Evolutionary conservation across 768 basidiomycete species (phyloP).

Genomic region (Boletus insuetus): DNA sequence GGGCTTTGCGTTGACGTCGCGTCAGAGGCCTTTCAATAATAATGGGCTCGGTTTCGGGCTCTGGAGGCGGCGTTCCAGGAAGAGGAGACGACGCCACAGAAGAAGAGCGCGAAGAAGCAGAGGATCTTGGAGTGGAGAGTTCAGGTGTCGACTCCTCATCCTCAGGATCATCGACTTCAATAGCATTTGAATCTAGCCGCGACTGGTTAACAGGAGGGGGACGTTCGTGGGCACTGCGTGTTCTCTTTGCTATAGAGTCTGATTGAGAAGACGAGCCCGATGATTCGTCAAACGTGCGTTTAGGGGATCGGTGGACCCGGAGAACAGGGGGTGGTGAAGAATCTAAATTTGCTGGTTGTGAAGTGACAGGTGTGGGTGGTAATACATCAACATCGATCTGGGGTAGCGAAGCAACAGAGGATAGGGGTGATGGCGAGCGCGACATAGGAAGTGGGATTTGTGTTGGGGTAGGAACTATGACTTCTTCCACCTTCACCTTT

Average conservation of each 20-base stretch:
- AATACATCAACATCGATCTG: slow-evolving; percentile 28
- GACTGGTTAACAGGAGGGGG: slow-evolving; percentile 12
- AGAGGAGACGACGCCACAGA: slow-evolving; percentile 36
- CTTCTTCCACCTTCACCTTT: slow-evolving; percentile 24
- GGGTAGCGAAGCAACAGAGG: slow-evolving; percentile 21
- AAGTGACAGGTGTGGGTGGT: slow-evolving; percentile 27
- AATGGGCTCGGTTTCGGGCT: slow-evolving; percentile 15
- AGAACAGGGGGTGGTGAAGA: slow-evolving; percentile 18
- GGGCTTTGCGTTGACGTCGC: slow-evolving; percentile 63
- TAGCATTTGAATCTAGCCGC: slow-evolving; percentile 15
- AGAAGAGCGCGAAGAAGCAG: slow-evolving; percentile 30
- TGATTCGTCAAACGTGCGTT: slow-evolving; percentile 59
- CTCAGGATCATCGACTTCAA: slow-evolving; percentile 29
- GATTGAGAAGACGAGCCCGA: slow-evolving; percentile 41
- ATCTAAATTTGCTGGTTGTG: slow-evolving; percentile 11
- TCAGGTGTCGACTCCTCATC: slow-evolving; percentile 39
- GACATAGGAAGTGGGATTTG: slow-evolving; percentile 39
- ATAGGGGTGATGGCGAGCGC: slow-evolving; percentile 36
- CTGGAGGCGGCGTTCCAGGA: slow-evolving; percentile 34
- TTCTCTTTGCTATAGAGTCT: slow-evolving; percentile 36
- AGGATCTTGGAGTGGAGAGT: slow-evolving; percentile 39
- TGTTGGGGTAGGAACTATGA: slow-evolving; percentile 23
- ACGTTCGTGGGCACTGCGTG: slow-evolving; percentile 29
- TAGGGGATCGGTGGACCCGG: slow-evolving; percentile 48
- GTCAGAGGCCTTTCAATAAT: slow-evolving; percentile 46